Percentiles rank a stretch among this genome's conserved stretches.
Evolutionary conservation across 2,329 filamentous ascomycete genomes (phyloP).

Genomic region (Penicillium hesseltinei): DNA sequence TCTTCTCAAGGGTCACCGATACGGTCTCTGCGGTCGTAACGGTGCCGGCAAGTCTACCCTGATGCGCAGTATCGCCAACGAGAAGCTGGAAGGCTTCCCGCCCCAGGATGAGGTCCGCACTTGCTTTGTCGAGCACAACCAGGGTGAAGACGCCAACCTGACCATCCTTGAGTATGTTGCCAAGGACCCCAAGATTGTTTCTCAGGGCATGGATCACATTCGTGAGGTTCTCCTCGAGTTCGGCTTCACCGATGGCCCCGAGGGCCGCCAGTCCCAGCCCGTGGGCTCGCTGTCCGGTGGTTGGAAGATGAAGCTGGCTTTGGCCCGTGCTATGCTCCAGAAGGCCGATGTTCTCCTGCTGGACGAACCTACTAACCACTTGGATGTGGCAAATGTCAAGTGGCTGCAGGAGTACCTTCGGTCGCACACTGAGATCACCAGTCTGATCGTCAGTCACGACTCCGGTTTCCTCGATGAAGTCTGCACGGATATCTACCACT

Average conservation of each 20-base stretch:
- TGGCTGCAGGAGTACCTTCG: constrained; percentile 97
- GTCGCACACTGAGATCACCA: constrained; percentile 93
- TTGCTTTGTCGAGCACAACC: constrained; percentile 98
- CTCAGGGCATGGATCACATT: constrained; percentile 77
- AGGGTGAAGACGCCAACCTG: constrained; percentile 94
- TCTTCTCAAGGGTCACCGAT: constrained; percentile 92
- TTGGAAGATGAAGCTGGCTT: constrained; percentile 99
- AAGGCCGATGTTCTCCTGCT: constrained; percentile 93
- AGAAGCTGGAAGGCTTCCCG: constrained; percentile 96
- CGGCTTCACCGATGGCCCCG: constrained; percentile 86
- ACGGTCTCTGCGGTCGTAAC: constrained; percentile 94
- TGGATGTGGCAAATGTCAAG: constrained; percentile 93
- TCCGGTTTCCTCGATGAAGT: constrained; percentile 95
- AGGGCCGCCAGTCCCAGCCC: constrained; percentile 82
- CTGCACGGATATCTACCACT: constrained; percentile 98
- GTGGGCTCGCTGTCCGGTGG: constrained; percentile 95
- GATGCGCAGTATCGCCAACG: constrained; percentile 92
- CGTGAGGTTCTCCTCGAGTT: constrained; percentile 82
- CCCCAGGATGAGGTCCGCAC: constrained; percentile 87
- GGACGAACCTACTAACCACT: constrained; percentile 98
- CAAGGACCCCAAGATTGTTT: constrained; percentile 82
- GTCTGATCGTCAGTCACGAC: constrained; percentile 97
- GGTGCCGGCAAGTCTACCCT: constrained; percentile 98
- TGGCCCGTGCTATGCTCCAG: constrained; percentile 95
- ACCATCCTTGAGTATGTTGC: constrained; percentile 91